Conservation (phyloP, 2,329 filamentous ascomycete genomes). For the Onygenales sp. region DNA sequence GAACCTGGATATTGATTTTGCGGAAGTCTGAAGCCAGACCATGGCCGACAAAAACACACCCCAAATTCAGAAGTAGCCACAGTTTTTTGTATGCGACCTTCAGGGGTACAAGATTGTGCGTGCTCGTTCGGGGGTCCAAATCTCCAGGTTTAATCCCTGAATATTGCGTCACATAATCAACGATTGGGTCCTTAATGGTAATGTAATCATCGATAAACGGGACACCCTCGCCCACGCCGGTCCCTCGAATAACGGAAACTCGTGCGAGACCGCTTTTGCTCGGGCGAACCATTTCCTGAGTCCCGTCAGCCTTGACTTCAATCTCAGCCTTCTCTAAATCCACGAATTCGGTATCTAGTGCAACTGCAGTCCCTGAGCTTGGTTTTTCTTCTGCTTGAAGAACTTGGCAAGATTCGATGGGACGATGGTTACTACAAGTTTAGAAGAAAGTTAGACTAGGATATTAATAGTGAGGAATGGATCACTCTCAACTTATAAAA, state of each 20-base stretch:
- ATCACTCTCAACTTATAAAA: no score
- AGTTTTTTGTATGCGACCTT: conserved; percentile 97
- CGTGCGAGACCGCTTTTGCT: conserved; percentile 87
- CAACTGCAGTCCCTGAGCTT: conserved; percentile 63
- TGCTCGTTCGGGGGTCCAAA: conserved; percentile 66
- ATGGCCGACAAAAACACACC: conserved; percentile 88
- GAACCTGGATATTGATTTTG: conserved; percentile 95
- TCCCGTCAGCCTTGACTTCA: conserved; percentile 89
- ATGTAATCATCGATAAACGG: conserved; percentile 99
- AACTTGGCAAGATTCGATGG: conserved; percentile 29
- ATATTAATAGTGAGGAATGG: background rate
- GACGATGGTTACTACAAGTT: conserved; percentile 22
- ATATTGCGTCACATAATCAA: conserved; percentile 91
- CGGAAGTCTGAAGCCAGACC: conserved; percentile 92
- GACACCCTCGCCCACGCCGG: conserved; percentile 63
- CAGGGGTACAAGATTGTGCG: conserved; percentile 73
- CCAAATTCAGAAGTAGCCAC: conserved; percentile 90
- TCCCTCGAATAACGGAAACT: conserved; percentile 78
- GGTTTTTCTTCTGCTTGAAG: conserved; percentile 53
- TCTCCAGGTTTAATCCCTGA: conserved; percentile 84
- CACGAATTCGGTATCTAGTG: conserved; percentile 94
- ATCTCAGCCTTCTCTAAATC: conserved; percentile 87
- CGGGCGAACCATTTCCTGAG: conserved; percentile 82
- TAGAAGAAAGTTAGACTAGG: background rate
- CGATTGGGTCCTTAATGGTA: conserved; percentile 76